Base-by-base conservation (phyloP, 768 basidiomycete species). In the Leucosporidium scottii region DNA sequence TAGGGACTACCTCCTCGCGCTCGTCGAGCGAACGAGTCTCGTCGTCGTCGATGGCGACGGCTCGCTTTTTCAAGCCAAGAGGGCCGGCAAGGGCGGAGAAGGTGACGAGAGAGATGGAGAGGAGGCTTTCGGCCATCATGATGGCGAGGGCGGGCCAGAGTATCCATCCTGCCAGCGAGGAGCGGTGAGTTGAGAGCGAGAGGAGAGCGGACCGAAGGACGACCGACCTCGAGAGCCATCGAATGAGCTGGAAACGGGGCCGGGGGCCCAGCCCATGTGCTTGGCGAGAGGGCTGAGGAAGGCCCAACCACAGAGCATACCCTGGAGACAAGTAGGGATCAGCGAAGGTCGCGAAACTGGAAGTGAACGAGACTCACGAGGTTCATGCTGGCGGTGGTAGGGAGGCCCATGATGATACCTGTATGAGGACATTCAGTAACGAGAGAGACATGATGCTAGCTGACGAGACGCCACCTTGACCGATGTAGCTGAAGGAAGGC, bases 221-320 rank as follows among this genome's bases (percentile, higher is more conserved):
- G 25, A 48, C 61, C 20, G 20, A 55, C 79, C 80, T 61, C 93
- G 85, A n/a, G 92, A 87, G 51, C 94, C 94, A 67, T 83, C 83
- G 7, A 86, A 83, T 84, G 92, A 91, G 73, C 91, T 89, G 1
- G 87, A 85, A 8, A 94, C 91, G 13, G 89, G 86, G 7, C 93
- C 94, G 55, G 94, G 92, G 0, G 94, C 93, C 94, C 94, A 98
- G 17, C 90, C 91, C 0, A 80, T 78, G 56, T 83, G 74, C 75
- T 91, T 93, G 9, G 92, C 84, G 10, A 97, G 75, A 8, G 94
- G 94, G 0, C 91, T 91, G n/a, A 98, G 81, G 27, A 97, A 79
- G 6, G 85, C 93, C 94, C 94, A 98, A 13, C 94, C 94, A 15
- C 89, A 86, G n/a, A 97, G 71, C 94, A 96, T 97, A 34, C 94